Evolutionary conservation across 169 alveolate species (phyloP).

Genomic region (Plasmodium cynomolgi): DNA sequence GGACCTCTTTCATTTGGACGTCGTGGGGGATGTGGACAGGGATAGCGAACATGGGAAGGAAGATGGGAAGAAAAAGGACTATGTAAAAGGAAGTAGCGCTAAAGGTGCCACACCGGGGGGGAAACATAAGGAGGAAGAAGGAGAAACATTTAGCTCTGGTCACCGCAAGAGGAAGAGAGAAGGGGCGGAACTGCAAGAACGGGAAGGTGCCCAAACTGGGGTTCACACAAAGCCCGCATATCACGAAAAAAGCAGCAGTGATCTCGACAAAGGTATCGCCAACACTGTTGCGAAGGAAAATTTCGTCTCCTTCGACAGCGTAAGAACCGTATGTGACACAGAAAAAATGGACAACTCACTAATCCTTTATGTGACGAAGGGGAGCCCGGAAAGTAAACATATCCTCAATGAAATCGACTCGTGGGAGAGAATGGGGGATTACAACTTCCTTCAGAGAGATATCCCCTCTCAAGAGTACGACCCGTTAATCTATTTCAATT

Average conservation of each 20-base stretch:
- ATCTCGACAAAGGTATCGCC: neutral
- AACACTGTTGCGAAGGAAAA: neutral
- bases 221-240: neutral
- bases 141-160: neutral
- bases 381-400: neutral
- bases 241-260: neutral
- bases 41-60: conserved; percentile 4
- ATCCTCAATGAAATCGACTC: neutral
- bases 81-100: neutral
- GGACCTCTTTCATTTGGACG: conserved; percentile 7
- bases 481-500: conserved; percentile 34
- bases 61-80: neutral
- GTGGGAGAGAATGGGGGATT: neutral
- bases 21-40: conserved; percentile 3
- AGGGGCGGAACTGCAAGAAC: neutral
- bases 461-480: conserved; percentile 13
- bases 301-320: conserved; percentile 28
- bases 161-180: neutral
- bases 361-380: conserved; percentile 23
- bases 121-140: neutral
- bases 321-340: conserved; percentile 1
- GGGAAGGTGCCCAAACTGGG: neutral
- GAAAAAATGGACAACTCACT: conserved; percentile 24
- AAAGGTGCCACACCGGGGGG: neutral
- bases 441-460: conserved; percentile 50